These are phyloP conservation scores for Spiromastix sp. DNA, from an alignment of 2,329 filamentous ascomycete species.

Conservation along the genomic window DNA sequence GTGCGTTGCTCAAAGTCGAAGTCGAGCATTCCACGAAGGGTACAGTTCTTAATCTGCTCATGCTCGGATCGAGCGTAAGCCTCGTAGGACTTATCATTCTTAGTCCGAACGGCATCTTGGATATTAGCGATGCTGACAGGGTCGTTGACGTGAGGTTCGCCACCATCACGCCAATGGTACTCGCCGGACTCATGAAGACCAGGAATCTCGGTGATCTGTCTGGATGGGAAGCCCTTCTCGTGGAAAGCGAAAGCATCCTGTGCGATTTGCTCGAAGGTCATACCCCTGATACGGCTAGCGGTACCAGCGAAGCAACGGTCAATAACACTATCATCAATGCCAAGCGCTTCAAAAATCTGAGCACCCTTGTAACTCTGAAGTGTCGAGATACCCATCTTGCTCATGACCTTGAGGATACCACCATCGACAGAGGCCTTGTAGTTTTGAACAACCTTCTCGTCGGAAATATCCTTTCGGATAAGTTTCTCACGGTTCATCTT, in stretches of 20 bases:
- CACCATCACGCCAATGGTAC: slow-evolving; percentile 97
- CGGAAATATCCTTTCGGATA: slow-evolving; percentile 77
- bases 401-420: slow-evolving; percentile 97
- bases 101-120: slow-evolving; percentile 88
- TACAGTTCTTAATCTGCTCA: slow-evolving; percentile 94
- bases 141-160: slow-evolving; percentile 91
- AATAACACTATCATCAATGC: slow-evolving; percentile 82
- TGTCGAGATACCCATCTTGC: slow-evolving; percentile 98
- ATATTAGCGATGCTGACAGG: slow-evolving; percentile 92
- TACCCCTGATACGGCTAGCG: slow-evolving; percentile 84
- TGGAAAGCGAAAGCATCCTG: slow-evolving; percentile 92
- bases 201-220: slow-evolving; percentile 63
- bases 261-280: slow-evolving; percentile 87
- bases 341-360: slow-evolving; percentile 93
- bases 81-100: slow-evolving; percentile 98
- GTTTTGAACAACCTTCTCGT: slow-evolving; percentile 79
- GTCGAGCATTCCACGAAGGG: slow-evolving; percentile 83
- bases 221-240: slow-evolving; percentile 80
- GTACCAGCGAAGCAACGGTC: slow-evolving; percentile 93
- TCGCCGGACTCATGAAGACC: slow-evolving; percentile 87
- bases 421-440: slow-evolving; percentile 96
- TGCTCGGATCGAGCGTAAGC: slow-evolving; percentile 89
- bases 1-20: slow-evolving; percentile 86
- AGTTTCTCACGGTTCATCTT: slow-evolving; percentile 92
- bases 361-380: slow-evolving; percentile 94